Evolutionary conservation across 306 rosid genomes (phyloP), one percentile per base, ranked within the genome.

Genomic region (Vachellia pachyceras): DNA sequence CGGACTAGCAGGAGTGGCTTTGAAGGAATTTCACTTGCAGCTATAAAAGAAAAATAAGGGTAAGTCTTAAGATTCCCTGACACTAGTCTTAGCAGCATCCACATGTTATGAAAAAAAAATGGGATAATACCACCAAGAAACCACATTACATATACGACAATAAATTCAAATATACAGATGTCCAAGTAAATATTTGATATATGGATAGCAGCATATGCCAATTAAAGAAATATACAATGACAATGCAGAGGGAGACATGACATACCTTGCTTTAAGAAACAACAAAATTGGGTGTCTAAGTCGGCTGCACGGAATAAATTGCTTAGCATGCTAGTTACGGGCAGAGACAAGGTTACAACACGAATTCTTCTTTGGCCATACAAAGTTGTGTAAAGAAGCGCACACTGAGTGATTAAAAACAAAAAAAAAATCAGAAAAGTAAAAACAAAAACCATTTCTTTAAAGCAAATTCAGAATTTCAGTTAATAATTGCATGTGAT

Each of bases 221-320:
- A 77, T 39, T 29, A 42, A 73, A 25, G 60, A 77, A 65, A 35
- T 73, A 68, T 22, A 42, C 39, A 67, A 64, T 15, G 23, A 40
- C 11, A 22, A 46, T 41, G 80, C 45, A 65, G 50, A 50, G 33
- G 10, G 37, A 40, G 75, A 67, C 74, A 82, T 72, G 58, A 74
- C 69, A 91, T 89, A 92, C 99, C 99, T 87, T 93, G 97, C 83
- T 95, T 95, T 85, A 95, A 87, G 95, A 90, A 93, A 87, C 99
- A 95, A 57, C 96, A 90, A 84, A 95, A 95, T 72, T 93, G 98
- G 77, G 98, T 85, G 81, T 95, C 99, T 88, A 95, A 88, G 86
- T 95, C 99, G 71, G 99, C 99, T n/a, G 98, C 89, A 0, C 98
- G 99, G 86, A 95, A 95, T 57, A 95, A 88, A 84, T 93, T 93